These are phyloP conservation scores for Pichia occidentalis DNA, from an alignment of 805 yeast genomes.

Conservation along the genomic window DNA sequence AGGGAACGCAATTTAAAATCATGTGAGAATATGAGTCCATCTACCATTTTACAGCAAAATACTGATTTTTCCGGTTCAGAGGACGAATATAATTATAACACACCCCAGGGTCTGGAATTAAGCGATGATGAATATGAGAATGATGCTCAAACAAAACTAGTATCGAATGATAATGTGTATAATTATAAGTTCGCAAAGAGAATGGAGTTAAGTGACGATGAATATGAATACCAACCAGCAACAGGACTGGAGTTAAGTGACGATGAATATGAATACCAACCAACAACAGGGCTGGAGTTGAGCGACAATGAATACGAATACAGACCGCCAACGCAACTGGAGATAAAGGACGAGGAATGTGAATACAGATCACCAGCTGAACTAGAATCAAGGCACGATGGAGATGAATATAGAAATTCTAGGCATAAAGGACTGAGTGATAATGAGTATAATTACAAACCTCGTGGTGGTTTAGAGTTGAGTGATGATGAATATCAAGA, in stretches of 20 bases:
- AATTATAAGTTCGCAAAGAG: slow-evolving; percentile 3
- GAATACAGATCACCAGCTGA: slow-evolving; percentile 3
- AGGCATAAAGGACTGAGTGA: slow-evolving; percentile 6
- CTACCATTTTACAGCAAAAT: too few species aligned
- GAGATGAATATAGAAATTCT: neutral
- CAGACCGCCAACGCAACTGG: neutral
- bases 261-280: neutral
- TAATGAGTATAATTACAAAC: slow-evolving; percentile 4
- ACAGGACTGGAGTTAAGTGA: neutral
- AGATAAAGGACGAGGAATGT: slow-evolving; percentile 11
- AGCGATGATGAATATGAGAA: slow-evolving; percentile 8
- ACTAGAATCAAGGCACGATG: neutral
- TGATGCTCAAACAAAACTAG: neutral
- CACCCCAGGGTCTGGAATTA: slow-evolving; percentile 6
- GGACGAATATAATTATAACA: neutral
- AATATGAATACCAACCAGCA: neutral
- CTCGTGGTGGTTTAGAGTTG: neutral
- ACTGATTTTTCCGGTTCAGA: too few species aligned
- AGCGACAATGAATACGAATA: slow-evolving; percentile 8
- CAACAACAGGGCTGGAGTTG: neutral
- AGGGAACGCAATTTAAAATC: too few species aligned
- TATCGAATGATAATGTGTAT: slow-evolving; percentile 11
- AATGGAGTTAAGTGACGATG: slow-evolving; percentile 1
- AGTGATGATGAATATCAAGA: slow-evolving; percentile 7
- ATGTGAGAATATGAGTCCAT: too few species aligned